Base-by-base conservation (phyloP, 2,329 filamentous ascomycete species). In the Botryosphaeria dothidea region DNA sequence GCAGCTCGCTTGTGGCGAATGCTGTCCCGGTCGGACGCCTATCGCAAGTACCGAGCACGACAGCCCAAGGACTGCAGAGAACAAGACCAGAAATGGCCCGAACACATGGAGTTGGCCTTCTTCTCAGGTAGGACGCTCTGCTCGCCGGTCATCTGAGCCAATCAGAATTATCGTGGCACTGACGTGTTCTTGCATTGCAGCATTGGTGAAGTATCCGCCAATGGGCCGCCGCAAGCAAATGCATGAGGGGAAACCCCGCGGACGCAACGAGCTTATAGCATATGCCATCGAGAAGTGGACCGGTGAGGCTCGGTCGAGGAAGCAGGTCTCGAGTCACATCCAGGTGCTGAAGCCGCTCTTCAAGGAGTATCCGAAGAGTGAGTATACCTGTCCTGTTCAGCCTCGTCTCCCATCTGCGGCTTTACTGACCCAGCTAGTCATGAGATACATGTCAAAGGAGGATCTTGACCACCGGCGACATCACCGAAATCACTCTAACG, bases 321-420 rank as follows among this genome's bases (percentile, higher is more conserved):
- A 89, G 72, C 85, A 88, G 70, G 84, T 89, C 4, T 88, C 86
- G 0, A 89, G 86, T 69, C 86, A 89, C 71, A 82, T 88, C 27
- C 86, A 89, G 73, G 86, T 88, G 2, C 77, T 89, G 21, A 86
- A 86, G 72, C 81, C 80, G 13, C 83, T 85, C 66, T 76, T 88
- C 41, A 79, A 80, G 67, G 79, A 81, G 4, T 81, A 86, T 66
- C 81, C 82, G 29, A 77, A 81, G 66, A 85, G 84, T 86, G 74
- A 79, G 81, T 75, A 51, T 27, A 2, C 52, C 17, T 27, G 21
- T 27, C 54, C 36, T 45, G 34, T 46, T n/a, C 41, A 46, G 60
- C 45, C 29, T 48, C 25, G 48, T 43, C 34, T 43, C 27, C 23
- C 9, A 23, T 8, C 9, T 49, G 49, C 17, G 17, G 15, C 27